A percentile compares a stretch with the other conserved stretches of the same genome.
phyloP scores from a whole-genome alignment of 139 green algal species.

The Chlorella sp. region DNA sequence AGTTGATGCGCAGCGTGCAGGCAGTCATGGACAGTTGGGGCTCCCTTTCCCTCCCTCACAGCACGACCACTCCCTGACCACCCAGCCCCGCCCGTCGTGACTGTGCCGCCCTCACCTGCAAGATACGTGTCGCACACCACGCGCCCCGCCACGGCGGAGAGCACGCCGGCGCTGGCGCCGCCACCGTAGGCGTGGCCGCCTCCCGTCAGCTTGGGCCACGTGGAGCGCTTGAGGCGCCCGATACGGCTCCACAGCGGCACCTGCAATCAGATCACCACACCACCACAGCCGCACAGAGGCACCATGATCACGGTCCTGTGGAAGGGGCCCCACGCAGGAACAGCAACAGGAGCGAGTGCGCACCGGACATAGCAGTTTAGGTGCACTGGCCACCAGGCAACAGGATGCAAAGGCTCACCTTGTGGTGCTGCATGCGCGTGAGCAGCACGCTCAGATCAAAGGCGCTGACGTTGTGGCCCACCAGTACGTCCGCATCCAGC shows the following conservation, averaged over 20 bases:
- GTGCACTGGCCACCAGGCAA: too few relatives aligned
- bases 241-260: slow-evolving; percentile 91
- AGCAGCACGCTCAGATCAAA: slow-evolving; percentile 92
- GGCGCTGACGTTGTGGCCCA: slow-evolving; percentile 92
- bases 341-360: too few relatives aligned
- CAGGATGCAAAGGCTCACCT: slow-evolving; percentile 39
- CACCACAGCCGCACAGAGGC: too few relatives aligned
- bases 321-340: too few relatives aligned
- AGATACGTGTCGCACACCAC: slow-evolving; percentile 96
- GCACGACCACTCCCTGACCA: too few relatives aligned
- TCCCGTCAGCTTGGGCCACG: slow-evolving; percentile 77
- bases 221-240: slow-evolving; percentile 82
- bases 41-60: too few relatives aligned
- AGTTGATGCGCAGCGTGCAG: too few relatives aligned
- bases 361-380: too few relatives aligned
- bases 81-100: too few relatives aligned
- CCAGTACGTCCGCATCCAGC: slow-evolving; percentile 89
- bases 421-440: slow-evolving; percentile 84
- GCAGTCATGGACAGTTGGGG: too few relatives aligned
- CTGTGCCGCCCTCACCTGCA: slow-evolving; percentile 31
- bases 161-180: slow-evolving; percentile 69
- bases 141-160: slow-evolving; percentile 38
- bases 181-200: slow-evolving; percentile 78
- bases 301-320: too few relatives aligned
- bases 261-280: too few relatives aligned